These are phyloP conservation scores for Linum usitatissimum DNA, from an alignment of 345 rosid genomes.

Conservation along the genomic window DNA sequence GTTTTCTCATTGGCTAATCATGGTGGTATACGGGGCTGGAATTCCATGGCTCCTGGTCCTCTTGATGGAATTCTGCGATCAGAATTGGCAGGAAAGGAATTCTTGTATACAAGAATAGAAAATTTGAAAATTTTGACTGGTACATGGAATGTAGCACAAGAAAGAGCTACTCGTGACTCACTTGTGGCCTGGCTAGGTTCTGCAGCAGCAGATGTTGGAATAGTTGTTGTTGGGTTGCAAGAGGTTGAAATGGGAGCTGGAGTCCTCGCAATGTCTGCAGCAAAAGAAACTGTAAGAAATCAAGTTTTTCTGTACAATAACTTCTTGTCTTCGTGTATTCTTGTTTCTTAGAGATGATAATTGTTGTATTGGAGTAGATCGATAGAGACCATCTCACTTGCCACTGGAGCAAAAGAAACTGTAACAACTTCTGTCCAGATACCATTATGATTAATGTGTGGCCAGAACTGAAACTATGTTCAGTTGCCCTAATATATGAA, in stretches of 20 bases:
- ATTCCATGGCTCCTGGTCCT: constrained; percentile 79
- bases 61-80: constrained; percentile 52
- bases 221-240: constrained; percentile 84
- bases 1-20: constrained; percentile 83
- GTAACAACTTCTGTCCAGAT: background rate
- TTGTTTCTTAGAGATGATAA: background rate
- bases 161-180: constrained; percentile 70
- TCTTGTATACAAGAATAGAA: constrained; percentile 38
- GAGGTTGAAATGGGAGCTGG: constrained; percentile 99
- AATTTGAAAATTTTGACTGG: constrained; percentile 62
- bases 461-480: background rate
- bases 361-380: background rate
- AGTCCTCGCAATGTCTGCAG: constrained; percentile 97
- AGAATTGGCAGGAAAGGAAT: constrained; percentile 51
- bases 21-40: constrained; percentile 95
- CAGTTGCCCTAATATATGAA: too few relatives aligned
- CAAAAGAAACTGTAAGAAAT: constrained; percentile 88
- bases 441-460: background rate
- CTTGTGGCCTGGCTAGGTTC: constrained; percentile 80
- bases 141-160: constrained; percentile 99
- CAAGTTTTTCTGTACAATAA: background rate
- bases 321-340: background rate
- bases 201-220: constrained; percentile 71
- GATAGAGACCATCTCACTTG: background rate
- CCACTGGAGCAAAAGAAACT: constrained; percentile 3